Percentiles rank a stretch among this genome's conserved stretches.
Conservation (phyloP, 2,329 filamentous ascomycete genomes). For the Fusarium sp. region DNA sequence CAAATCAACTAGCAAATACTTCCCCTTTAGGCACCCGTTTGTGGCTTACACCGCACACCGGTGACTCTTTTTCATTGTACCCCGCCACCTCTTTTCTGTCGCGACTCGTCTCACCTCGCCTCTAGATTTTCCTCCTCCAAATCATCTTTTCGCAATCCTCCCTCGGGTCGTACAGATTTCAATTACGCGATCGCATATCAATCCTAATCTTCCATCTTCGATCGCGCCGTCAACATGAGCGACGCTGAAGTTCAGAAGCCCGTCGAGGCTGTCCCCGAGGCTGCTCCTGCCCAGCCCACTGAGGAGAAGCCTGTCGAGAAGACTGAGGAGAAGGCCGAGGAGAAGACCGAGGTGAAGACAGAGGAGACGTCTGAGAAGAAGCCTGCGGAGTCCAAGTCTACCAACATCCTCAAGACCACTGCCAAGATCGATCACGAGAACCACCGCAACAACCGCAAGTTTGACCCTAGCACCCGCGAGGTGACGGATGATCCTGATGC, state of each 20-base stretch:
- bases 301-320: slow-evolving; percentile 41
- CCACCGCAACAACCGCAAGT: slow-evolving; percentile 71
- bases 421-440: slow-evolving; percentile 53
- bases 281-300: slow-evolving; percentile 36
- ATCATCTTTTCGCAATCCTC: not conserved
- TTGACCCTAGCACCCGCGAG: slow-evolving; percentile 72
- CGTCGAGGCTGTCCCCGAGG: slow-evolving; percentile 48
- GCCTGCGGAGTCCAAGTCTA: slow-evolving; percentile 36
- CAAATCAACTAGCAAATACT: not conserved
- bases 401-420: slow-evolving; percentile 57
- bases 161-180: slow-evolving; percentile 9
- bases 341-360: slow-evolving; percentile 32
- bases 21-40: slow-evolving; percentile 2
- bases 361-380: slow-evolving; percentile 42
- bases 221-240: slow-evolving; percentile 49
- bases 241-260: slow-evolving; percentile 53
- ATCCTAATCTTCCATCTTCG: slow-evolving; percentile 1
- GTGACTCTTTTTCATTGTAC: slow-evolving; percentile 41
- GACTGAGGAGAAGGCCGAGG: slow-evolving; percentile 36
- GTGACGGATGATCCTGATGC: slow-evolving; percentile 81
- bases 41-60: slow-evolving; percentile 22
- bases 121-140: slow-evolving; percentile 17
- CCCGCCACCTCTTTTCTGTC: slow-evolving; percentile 44
- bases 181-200: slow-evolving; percentile 18
- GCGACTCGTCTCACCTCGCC: slow-evolving; percentile 36